Base-by-base conservation (phyloP, 805 yeast genomes). In the Teunomyces funiuensis region DNA sequence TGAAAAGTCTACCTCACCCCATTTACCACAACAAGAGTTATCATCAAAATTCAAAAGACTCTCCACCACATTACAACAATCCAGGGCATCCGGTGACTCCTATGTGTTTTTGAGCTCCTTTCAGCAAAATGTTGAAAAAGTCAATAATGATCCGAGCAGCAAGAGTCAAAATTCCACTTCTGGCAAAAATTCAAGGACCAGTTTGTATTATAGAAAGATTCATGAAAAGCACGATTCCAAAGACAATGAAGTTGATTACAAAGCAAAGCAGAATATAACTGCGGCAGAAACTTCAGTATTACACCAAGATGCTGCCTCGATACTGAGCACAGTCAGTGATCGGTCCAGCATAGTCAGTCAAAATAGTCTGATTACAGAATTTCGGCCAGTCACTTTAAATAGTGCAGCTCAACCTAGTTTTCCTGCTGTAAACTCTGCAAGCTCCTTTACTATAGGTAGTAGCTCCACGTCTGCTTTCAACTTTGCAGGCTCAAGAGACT, bases 31-130 rank as follows among this genome's bases (percentile, higher is more conserved):
- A 36, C 63, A 60, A 38, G 61, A 59, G 27, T 53, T 70, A 19
- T 59, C 64, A 30, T 44, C 47, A 5, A 67, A 66, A 43, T 71
- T 71, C 43, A 63, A 64, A 37, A 36, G 75, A 14, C 55, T 71
- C 14, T 64, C 71, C 0, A 44, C 57, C 36, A 67, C 74, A 1
- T 49, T 71, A 18, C 69, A 63, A 40, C 60, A 60, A 11, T 50
- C 61, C 2, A 51, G 53, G 25, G 58, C 69, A 0, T 63, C 75
- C 4, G 62, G 62, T n/a, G 74, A 69, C 42, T 69, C 74, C 2
- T 55, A 65, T 40, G 54, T 60, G 29, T 71, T 71, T 44, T 64
- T 68, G 58, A 58, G 51, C 36, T 51, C 59, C 11, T 70, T 71
- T 48, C 70, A 64, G 43, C 66, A 65, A 45, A 70, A 71, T 43